Evolutionary conservation across 345 rosid genomes (phyloP).

Genomic region (Ailanthus altissimus): DNA sequence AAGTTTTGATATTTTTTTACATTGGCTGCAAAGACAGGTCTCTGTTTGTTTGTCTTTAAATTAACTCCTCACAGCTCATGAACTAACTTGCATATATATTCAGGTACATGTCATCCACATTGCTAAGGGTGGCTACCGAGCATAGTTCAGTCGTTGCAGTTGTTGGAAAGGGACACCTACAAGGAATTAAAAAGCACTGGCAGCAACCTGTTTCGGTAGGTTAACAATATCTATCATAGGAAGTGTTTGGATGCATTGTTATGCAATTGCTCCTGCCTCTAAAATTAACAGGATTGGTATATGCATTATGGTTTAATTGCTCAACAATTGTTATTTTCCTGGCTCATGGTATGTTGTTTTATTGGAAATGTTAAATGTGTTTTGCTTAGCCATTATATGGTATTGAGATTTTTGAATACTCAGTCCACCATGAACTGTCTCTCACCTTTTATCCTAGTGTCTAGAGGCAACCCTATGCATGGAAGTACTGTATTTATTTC

Average conservation of each 20-base stretch:
- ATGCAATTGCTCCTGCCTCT: background rate
- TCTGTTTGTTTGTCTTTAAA: background rate
- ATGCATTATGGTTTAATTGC: background rate
- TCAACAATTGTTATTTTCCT: background rate
- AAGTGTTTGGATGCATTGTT: background rate
- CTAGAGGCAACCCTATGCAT: background rate
- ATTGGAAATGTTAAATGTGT: background rate
- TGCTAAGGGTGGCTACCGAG: conserved; percentile 69
- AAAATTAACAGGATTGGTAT: background rate
- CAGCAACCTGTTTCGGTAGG: conserved; percentile 72
- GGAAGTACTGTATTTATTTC: background rate
- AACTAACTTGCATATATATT: conserved; percentile 19
- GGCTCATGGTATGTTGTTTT: background rate
- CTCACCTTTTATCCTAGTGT: background rate
- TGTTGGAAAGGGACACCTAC: conserved; percentile 96
- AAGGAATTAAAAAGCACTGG: conserved; percentile 88
- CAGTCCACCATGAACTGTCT: background rate
- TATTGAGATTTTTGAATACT: background rate
- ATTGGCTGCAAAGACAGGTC: background rate
- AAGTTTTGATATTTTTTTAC: background rate
- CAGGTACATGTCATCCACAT: conserved; percentile 87
- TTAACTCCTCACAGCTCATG: background rate
- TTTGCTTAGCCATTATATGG: background rate
- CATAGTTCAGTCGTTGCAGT: conserved; percentile 89
- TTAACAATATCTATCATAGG: conserved; percentile 14